A percentile compares a stretch with the other conserved stretches of the same genome.
phyloP scores from a whole-genome alignment of 306 rosid genomes.

The Senna tora region DNA sequence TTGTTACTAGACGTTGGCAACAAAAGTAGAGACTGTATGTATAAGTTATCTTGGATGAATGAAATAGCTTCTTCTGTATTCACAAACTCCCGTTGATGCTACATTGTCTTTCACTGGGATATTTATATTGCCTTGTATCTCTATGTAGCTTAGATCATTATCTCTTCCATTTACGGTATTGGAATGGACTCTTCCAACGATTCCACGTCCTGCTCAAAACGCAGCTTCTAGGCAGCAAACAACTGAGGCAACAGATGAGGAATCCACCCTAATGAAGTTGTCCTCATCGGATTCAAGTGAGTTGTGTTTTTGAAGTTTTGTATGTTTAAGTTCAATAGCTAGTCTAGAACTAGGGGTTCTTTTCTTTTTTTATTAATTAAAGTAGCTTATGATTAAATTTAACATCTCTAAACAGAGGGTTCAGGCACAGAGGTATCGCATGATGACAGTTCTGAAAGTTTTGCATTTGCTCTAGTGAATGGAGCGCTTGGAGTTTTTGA shows the following conservation, averaged over 20 bases:
- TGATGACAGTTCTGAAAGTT: constrained; percentile 89
- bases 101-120: constrained; percentile 36
- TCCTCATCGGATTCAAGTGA: constrained; percentile 73
- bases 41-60: too few relatives aligned
- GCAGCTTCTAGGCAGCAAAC: constrained; percentile 47
- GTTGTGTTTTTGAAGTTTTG: constrained; percentile 40
- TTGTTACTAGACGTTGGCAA: too few relatives aligned
- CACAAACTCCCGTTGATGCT: constrained; percentile 20
- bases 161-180: constrained; percentile 99
- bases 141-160: constrained; percentile 99
- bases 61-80: too few relatives aligned
- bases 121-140: constrained; percentile 61
- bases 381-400: constrained; percentile 38
- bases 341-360: constrained; percentile 35
- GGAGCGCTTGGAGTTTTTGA: constrained; percentile 99
- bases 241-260: constrained; percentile 47
- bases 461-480: constrained; percentile 90
- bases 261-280: constrained; percentile 48
- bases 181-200: constrained; percentile 99
- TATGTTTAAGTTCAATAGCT: constrained; percentile 31
- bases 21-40: too few relatives aligned
- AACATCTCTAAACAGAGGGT: constrained; percentile 56
- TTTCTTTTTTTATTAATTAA: constrained; percentile 21
- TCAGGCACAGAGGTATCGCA: constrained; percentile 72
- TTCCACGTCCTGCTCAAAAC: constrained; percentile 67